phyloP scores from a whole-genome alignment of 371 early-diverging fungal genomes.

The Smittium culicis region DNA sequence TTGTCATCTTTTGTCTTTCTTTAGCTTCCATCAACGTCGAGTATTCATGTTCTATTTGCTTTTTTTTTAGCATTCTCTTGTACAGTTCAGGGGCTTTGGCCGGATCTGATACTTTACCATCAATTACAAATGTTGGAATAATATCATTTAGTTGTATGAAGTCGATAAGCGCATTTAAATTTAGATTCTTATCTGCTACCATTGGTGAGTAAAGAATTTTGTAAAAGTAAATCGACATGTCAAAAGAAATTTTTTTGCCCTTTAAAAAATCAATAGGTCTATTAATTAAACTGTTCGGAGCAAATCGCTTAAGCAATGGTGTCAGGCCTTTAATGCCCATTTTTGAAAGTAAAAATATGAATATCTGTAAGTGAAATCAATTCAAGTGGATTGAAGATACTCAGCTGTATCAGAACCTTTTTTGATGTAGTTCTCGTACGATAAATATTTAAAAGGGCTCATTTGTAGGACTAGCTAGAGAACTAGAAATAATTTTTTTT shows the following conservation, averaged over 20 bases:
- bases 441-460: too few relatives aligned
- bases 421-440: too few relatives aligned
- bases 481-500: too few relatives aligned
- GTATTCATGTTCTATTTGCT: conserved; percentile 12
- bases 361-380: too few relatives aligned
- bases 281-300: conserved; percentile 21
- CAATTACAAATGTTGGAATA: conserved; percentile 28
- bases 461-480: too few relatives aligned
- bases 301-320: conserved; percentile 25
- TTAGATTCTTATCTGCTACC: not conserved
- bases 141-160: conserved; percentile 13
- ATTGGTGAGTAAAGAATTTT: conserved; percentile 19
- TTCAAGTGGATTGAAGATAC: too few relatives aligned
- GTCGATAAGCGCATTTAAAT: conserved; percentile 10
- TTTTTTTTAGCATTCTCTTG: conserved; percentile 11
- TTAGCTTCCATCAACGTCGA: conserved; percentile 35
- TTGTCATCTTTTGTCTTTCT: not conserved
- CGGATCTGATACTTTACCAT: conserved; percentile 13
- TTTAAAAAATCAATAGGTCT: conserved; percentile 11
- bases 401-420: too few relatives aligned
- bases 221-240: conserved; percentile 26
- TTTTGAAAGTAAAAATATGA: too few relatives aligned
- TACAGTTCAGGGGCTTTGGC: conserved; percentile 17
- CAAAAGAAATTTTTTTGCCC: conserved; percentile 21
- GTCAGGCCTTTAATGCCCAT: conserved; percentile 29